A percentile compares a stretch with the other conserved stretches of the same genome.
phyloP scores from a whole-genome alignment of 768 basidiomycete species.

The Suillus plorans region DNA sequence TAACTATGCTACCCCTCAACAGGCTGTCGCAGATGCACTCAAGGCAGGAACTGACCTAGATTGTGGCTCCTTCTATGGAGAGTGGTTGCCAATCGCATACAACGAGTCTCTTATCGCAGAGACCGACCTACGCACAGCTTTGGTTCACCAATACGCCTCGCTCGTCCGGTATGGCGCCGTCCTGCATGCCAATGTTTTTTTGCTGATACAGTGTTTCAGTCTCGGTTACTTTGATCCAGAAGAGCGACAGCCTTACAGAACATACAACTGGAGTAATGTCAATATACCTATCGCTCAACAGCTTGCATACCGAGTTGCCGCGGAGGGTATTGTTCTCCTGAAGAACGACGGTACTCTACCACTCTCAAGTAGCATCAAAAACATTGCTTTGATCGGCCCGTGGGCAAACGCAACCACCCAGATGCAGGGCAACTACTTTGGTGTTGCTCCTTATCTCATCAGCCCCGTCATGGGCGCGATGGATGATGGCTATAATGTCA shows the following conservation, averaged over 20 bases:
- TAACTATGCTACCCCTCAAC: conserved; percentile 42
- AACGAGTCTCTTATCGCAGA: conserved; percentile 47
- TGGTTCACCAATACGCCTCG: conserved; percentile 50
- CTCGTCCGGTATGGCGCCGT: conserved; percentile 45
- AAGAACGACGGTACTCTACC: conserved; percentile 67
- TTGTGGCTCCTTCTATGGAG: conserved; percentile 49
- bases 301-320: conserved; percentile 50
- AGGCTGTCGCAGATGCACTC: conserved; percentile 50
- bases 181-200: too few species aligned
- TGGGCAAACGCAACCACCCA: conserved; percentile 55
- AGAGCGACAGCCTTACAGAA: conserved; percentile 48
- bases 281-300: conserved; percentile 46
- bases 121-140: conserved; percentile 41
- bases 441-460: conserved; percentile 54
- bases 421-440: conserved; percentile 60
- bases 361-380: conserved; percentile 42
- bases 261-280: conserved; percentile 48
- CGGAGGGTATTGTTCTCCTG: conserved; percentile 56
- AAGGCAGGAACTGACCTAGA: conserved; percentile 57
- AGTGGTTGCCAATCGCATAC: conserved; percentile 46
- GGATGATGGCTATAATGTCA: conserved; percentile 45
- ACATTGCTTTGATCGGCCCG: conserved; percentile 59
- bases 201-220: conserved; percentile 25
- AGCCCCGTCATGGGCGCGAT: conserved; percentile 51
- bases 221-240: conserved; percentile 60